phyloP scores from a whole-genome alignment of 2,329 filamentous ascomycete species.

The Hymenoscyphus occultus region DNA sequence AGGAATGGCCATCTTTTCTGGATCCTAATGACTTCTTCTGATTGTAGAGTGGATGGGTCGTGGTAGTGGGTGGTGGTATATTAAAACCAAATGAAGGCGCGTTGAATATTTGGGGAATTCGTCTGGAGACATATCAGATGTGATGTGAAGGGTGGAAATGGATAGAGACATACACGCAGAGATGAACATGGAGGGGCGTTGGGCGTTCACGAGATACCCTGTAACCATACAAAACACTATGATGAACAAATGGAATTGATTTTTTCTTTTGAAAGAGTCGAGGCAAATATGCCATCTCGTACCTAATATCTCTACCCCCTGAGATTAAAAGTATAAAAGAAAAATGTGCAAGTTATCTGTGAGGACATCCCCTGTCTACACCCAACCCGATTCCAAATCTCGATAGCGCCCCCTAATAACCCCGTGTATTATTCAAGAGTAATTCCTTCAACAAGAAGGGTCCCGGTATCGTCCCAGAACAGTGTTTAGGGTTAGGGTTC shows the following conservation, averaged over 20 bases:
- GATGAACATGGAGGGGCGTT: background rate
- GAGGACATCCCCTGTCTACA: background rate
- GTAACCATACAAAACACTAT: background rate
- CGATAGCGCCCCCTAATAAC: too few relatives aligned
- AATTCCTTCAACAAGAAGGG: background rate
- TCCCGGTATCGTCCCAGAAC: too few relatives aligned
- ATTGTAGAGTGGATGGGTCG: too few relatives aligned
- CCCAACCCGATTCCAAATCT: background rate
- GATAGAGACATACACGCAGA: background rate
- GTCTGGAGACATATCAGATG: background rate
- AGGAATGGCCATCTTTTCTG: too few relatives aligned
- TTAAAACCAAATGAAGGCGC: too few relatives aligned
- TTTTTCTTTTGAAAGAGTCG: background rate
- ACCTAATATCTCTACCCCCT: background rate
- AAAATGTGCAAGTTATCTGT: background rate
- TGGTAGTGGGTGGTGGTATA: too few relatives aligned
- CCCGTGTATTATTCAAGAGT: too few relatives aligned
- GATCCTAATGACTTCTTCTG: too few relatives aligned
- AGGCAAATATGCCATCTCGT: background rate
- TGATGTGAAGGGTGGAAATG: background rate
- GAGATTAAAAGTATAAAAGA: background rate
- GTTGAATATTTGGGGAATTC: too few relatives aligned
- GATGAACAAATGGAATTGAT: background rate
- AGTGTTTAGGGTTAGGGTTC: background rate
- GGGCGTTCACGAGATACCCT: background rate